Evolutionary conservation across 805 yeast species (phyloP), one percentile per base, ranked within the genome.

Genomic region (Wickerhamiella azymoides): DNA sequence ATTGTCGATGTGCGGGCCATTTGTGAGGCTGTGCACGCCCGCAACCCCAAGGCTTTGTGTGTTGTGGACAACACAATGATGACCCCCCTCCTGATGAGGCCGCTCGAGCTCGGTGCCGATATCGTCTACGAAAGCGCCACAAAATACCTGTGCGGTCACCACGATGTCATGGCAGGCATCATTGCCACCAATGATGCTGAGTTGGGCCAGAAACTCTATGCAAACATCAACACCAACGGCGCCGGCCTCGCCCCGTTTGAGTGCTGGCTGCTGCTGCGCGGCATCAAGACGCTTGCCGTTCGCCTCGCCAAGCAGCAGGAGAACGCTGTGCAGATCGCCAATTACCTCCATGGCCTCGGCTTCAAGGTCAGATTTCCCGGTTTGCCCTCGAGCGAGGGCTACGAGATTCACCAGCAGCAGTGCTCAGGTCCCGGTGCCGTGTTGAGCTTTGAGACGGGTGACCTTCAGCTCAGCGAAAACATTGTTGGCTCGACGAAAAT

Each of bases 11-110:
- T 88, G 45, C 77, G 74, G 49, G 66, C 75, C 28, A 77, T 86
- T 49, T 66, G 86, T 14, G 66, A 67, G 33, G 68, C 74, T 50
- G 86, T 88, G 39, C 92, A 84, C 59, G 60, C 64, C 37, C 68
- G 72, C 36, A 80, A 72, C 57, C 85, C 93, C 14, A 71, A 78
- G 33, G 71, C 81, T 45, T 78, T 84, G 36, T 92, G 85, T 18
- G 94, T 84, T 11, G 88, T 88, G 50, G 96, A 88, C 65, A 88
- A 89, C 69, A 89, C 96, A 49, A 88, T 88, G 97, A 81, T 88
- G 93, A 79, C 94, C 25, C 96, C 96, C 10, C 63, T 88, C 50
- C 70, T 80, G 57, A 78, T 84, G 78, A 72, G 80, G 19, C 96
- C 97, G 4, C 69, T 88, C 52, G 84, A 83, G 54, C 73, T 82